Evolutionary conservation across 331 rosid genomes (phyloP).

Genomic region (Phaseolus coccineus): DNA sequence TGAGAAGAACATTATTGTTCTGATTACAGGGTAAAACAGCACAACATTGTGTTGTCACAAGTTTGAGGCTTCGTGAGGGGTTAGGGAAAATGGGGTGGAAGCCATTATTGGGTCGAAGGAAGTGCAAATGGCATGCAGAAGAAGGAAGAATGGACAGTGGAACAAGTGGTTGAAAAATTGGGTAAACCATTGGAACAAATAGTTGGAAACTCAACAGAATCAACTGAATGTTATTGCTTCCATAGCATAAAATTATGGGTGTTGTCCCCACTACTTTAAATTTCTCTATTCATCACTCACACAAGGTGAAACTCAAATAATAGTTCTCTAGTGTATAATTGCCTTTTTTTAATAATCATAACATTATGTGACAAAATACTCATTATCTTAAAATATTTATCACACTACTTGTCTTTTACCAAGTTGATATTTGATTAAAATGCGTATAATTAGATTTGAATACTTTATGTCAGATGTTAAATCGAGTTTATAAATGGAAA

Average conservation of each 20-base stretch:
- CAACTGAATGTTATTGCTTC: not conserved
- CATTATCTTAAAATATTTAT: no score
- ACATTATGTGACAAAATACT: no score
- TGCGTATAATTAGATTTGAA: no score
- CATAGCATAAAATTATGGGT: not conserved
- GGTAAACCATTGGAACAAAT: conserved; percentile 22
- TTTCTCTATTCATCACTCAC: not conserved
- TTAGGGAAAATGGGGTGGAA: conserved; percentile 4
- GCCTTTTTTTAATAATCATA: no score
- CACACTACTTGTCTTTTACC: no score
- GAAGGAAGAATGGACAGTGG: conserved; percentile 33
- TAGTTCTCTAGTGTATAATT: no score
- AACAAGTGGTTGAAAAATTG: conserved; percentile 24
- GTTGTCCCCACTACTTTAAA: no score
- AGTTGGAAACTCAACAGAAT: not conserved
- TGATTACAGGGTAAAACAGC: conserved; percentile 28
- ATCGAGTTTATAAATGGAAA: no score
- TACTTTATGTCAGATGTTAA: no score
- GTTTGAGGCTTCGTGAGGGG: conserved; percentile 26
- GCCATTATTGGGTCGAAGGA: conserved; percentile 33
- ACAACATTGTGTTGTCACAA: conserved; percentile 29
- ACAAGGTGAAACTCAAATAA: no score
- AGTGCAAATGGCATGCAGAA: conserved; percentile 16
- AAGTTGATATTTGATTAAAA: no score
- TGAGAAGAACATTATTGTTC: not conserved